Base-by-base conservation (phyloP, 1,284 basidiomycete species). In the Lentinula novae-zelandiae region DNA sequence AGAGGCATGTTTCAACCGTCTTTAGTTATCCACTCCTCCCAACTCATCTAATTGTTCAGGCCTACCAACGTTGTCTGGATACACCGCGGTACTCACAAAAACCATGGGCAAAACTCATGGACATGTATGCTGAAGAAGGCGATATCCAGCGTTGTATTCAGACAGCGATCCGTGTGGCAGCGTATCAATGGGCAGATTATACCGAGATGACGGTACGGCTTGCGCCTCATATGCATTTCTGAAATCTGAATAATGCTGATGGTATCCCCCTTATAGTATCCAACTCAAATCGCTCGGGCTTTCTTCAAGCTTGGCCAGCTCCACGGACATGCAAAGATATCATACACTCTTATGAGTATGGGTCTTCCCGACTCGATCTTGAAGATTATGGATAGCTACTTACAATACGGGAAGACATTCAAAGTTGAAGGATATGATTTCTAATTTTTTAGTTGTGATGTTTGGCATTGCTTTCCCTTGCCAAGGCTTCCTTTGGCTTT, bases 271-370 rank as follows among this genome's bases (percentile, higher is more conserved):
- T 42, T 15, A 42, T 67, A 94, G 89, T 98, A 93, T 72, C 96
- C 96, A 1, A 94, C 94, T 1, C 85, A 90, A 63, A 94, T 98
- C 49, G 93, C 95, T 0, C 86, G 90, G 53, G 86, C 89, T 62
- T 85, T 98, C 69, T 98, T 93, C 86, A 95, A 95, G 73, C 80
- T 99, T 15, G 95, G 96, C 13, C 87, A 90, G 71, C 85, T 92
- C n/a, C 95, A 98, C 67, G 97, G 97, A 0, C 89, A 96, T 66
- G 90, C 87, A 59, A 99, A 99, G 78, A 95, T 98, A 62, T 86
- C 89, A 57, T 98, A 96, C 72, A 96, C 95, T 9, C 77, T 99
- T 31, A 77, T 98, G 58, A 96, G 94, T 70, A 96, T 98, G 92
- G 90, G 92, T 17, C 78, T 96, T 8, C 93, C 93, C 0, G 90